phyloP scores from a whole-genome alignment of 2,329 filamentous ascomycete species.

The Tolypocladium amazonense region DNA sequence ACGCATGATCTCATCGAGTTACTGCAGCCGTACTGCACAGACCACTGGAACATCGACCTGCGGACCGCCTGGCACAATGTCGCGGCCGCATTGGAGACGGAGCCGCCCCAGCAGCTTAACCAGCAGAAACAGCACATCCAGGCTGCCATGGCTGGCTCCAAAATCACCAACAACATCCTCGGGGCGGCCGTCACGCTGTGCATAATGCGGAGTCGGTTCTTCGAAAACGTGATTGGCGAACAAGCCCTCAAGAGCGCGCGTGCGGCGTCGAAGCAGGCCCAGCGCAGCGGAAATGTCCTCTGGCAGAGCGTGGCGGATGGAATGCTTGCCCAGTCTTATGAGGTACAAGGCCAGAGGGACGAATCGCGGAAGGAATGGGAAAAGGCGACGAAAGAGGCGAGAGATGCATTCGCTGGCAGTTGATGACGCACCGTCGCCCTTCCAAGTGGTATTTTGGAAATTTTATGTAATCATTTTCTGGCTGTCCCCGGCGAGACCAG shows the following conservation, averaged over 20 bases:
- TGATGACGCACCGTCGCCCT: constrained; percentile 7
- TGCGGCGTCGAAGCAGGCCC: constrained; percentile 57
- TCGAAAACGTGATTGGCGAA: constrained; percentile 70
- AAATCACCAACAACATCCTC: constrained; percentile 62
- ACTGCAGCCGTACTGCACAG: constrained; percentile 56
- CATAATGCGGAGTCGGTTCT: constrained; percentile 76
- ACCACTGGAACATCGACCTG: constrained; percentile 65
- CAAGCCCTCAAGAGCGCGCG: constrained; percentile 68
- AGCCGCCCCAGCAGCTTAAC: constrained; percentile 56
- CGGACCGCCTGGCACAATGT: constrained; percentile 69
- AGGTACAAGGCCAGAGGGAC: constrained; percentile 54
- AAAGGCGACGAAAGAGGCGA: constrained; percentile 30
- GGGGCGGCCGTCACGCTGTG: constrained; percentile 75
- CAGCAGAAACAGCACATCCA: constrained; percentile 72
- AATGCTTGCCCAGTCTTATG: constrained; percentile 65
- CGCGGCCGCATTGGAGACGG: constrained; percentile 53
- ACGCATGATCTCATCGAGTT: constrained; percentile 52
- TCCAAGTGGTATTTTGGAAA: constrained; percentile 3
- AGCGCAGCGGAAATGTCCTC: constrained; percentile 57
- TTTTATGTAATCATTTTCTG: constrained; percentile 7
- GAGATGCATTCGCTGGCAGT: constrained; percentile 28
- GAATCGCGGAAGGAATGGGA: constrained; percentile 30
- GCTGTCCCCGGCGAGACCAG: not conserved
- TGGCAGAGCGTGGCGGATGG: constrained; percentile 76
- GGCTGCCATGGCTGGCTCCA: constrained; percentile 58